Conservation (phyloP, 1,284 basidiomycete genomes). For the Trichosporon sp. region DNA sequence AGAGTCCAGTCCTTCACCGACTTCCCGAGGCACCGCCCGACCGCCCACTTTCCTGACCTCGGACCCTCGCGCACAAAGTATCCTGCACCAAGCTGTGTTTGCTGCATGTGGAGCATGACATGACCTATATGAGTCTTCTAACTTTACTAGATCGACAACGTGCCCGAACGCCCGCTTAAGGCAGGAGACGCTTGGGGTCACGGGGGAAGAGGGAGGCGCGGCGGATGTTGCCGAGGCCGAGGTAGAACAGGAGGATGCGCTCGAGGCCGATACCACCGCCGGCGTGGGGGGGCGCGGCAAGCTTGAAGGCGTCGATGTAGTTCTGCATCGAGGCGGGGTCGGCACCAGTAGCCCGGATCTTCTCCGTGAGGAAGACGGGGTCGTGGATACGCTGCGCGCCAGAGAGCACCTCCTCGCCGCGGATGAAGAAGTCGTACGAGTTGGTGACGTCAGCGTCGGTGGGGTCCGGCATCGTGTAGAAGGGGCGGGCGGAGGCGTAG, state of each 20-base stretch:
- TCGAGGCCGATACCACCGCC: slow-evolving; percentile 70
- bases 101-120: background rate
- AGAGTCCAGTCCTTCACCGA: too few relatives aligned
- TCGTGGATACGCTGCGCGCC: slow-evolving; percentile 98
- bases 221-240: slow-evolving; percentile 92
- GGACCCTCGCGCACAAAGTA: background rate
- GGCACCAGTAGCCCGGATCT: slow-evolving; percentile 69
- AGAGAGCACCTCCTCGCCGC: slow-evolving; percentile 95
- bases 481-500: slow-evolving; percentile 73
- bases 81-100: background rate
- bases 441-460: slow-evolving; percentile 85
- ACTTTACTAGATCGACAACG: background rate
- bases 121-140: background rate
- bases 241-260: slow-evolving; percentile 86
- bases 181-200: slow-evolving; percentile 63
- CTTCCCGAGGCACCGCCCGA: too few relatives aligned
- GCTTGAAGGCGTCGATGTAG: slow-evolving; percentile 89
- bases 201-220: slow-evolving; percentile 91
- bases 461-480: slow-evolving; percentile 97
- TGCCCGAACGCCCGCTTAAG: slow-evolving; percentile 22
- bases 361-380: slow-evolving; percentile 70
- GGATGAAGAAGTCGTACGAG: slow-evolving; percentile 99
- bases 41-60: too few relatives aligned
- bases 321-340: slow-evolving; percentile 81
- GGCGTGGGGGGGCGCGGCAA: slow-evolving; percentile 80